These are phyloP conservation scores for Ophiorrhiza pumila DNA, from an alignment of 257 asterid genomes.

Conservation along the genomic window DNA sequence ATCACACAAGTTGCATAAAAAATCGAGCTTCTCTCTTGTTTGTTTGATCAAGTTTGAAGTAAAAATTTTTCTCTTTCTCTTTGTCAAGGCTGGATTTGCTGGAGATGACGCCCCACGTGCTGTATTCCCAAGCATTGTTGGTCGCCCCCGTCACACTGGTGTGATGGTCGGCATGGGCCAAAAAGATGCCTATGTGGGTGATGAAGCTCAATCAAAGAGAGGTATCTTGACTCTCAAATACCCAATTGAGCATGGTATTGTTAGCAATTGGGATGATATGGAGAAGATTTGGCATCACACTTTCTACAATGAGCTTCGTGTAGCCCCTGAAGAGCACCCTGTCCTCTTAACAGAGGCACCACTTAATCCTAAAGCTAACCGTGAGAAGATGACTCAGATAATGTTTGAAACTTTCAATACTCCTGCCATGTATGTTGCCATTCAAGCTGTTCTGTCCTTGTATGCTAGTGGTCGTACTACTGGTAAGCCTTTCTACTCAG, in stretches of 20 bases:
- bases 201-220: conserved; percentile 87
- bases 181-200: conserved; percentile 89
- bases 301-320: conserved; percentile 89
- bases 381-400: conserved; percentile 93
- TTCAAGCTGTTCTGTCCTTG: conserved; percentile 89
- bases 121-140: conserved; percentile 88
- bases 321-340: conserved; percentile 94
- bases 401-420: conserved; percentile 94
- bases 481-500: conserved; percentile 37
- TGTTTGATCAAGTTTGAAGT: conserved; percentile 4
- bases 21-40: background rate
- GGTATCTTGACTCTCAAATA: conserved; percentile 83
- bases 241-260: conserved; percentile 94
- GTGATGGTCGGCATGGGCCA: conserved; percentile 99
- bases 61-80: background rate
- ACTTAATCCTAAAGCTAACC: conserved; percentile 89
- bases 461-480: conserved; percentile 97
- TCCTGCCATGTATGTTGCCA: conserved; percentile 95
- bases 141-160: conserved; percentile 92
- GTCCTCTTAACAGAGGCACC: conserved; percentile 88
- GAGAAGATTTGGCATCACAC: conserved; percentile 98
- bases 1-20: conserved; percentile 1
- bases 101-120: conserved; percentile 98
- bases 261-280: conserved; percentile 96
- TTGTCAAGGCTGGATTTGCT: conserved; percentile 80